Evolutionary conservation across 2,329 filamentous ascomycete species (phyloP), one percentile per base, ranked within the genome.

Genomic region (Aspergillus viridinutans): DNA sequence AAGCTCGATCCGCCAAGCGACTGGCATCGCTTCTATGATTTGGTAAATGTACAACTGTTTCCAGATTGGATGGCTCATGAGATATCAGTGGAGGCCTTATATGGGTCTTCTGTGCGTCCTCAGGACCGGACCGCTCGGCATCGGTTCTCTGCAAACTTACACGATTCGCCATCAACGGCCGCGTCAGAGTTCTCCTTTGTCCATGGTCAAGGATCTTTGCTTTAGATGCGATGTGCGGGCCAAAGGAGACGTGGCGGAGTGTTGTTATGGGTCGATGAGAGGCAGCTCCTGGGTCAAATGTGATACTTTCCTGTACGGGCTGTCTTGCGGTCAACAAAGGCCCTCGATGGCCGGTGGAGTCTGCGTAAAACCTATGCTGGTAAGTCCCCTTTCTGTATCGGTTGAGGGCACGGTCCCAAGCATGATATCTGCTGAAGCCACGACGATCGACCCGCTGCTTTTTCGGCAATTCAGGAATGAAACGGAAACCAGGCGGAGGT

Each of bases 341-440:
- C 29, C 59, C 63, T 54, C 52, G 61, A 42, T 62, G 54, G 54
- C 61, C 62, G 43, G 60, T 49, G 2, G 52, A 50, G 3, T 40
- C 49, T 50, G 56, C 51, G 45, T 53, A 49, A 43, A 58, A 43
- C 17, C 50, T 61, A 4, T 50, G 57, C 45, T 63, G 60, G 49
- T 60, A 55, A 53, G 60, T 55, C n/a, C 32, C 56, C 47, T 62
- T 63, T 29, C 72, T 73, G 61, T 76, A 76, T 52, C 72, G 68
- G 59, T 72, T 70, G 59, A 74, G 67, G 23, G 76, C 76, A 57
- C 75, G 74, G 55, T 78, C 74, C 76, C 77, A 79, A 49, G 76
- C 75, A 63, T 76, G 72, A 59, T 78, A 79, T 62, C 77, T 73
- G 64, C 72, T 78, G 54, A 77, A 78, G 35, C 76, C 76, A 54